phyloP scores from a whole-genome alignment of 768 basidiomycete species.

The Termitomyces titanicus region DNA sequence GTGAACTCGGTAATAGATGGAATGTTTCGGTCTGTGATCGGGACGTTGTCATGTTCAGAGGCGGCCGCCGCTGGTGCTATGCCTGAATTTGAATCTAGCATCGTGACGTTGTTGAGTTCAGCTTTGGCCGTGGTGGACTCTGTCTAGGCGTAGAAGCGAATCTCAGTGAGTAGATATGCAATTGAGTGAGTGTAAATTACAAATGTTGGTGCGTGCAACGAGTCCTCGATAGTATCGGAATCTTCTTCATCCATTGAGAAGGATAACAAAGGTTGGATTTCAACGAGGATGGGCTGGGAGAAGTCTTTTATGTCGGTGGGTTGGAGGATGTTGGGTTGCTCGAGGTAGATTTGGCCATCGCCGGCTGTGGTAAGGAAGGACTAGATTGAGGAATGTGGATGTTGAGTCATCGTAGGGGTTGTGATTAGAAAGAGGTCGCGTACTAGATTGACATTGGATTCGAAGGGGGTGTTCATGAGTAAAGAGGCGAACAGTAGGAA shows the following conservation, averaged over 20 bases:
- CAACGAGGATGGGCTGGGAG: not conserved
- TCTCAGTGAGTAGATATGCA: no score
- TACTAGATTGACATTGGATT: not conserved
- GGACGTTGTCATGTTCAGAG: not conserved
- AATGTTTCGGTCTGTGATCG: not conserved
- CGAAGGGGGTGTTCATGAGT: not conserved
- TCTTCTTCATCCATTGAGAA: not conserved
- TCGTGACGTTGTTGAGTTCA: no score
- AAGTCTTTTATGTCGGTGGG: slow-evolving; percentile 1
- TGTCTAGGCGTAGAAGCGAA: not conserved
- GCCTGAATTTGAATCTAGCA: no score
- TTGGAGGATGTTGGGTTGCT: not conserved
- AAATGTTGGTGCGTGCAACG: not conserved
- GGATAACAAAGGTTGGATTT: slow-evolving; percentile 3
- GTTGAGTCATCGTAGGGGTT: not conserved
- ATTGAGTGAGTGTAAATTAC: no score
- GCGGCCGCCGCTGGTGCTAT: no score
- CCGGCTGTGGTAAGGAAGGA: not conserved
- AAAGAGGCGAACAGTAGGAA: not conserved
- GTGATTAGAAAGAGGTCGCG: not conserved
- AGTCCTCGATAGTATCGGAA: not conserved
- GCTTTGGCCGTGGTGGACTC: no score
- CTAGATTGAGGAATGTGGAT: not conserved
- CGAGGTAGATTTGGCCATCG: not conserved
- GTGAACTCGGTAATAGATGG: not conserved